These are phyloP conservation scores for Tetratostichococcus sp. DNA, from an alignment of 139 green algal species.

Conservation along the genomic window DNA sequence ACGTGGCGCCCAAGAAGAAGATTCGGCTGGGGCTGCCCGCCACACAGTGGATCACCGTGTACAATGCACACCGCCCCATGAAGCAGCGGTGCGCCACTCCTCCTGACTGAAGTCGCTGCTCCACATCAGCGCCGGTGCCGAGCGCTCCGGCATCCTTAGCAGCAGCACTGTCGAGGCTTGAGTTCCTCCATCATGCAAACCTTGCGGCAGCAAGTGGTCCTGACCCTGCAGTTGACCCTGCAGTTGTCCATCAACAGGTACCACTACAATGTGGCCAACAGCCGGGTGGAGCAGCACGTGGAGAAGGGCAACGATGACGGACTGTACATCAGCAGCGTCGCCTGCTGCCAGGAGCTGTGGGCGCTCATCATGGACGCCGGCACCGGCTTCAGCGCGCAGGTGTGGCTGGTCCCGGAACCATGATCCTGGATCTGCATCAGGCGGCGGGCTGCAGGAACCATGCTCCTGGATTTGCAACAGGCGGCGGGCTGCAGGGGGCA, in stretches of 20 bases:
- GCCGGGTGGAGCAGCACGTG: conserved; percentile 89
- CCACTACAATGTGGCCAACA: conserved; percentile 99
- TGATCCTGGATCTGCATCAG: too few relatives aligned
- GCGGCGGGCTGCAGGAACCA: too few relatives aligned
- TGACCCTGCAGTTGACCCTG: too few relatives aligned
- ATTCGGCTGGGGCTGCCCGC: conserved; percentile 91
- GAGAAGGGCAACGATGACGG: conserved; percentile 98
- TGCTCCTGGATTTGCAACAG: too few relatives aligned
- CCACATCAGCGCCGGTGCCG: background rate
- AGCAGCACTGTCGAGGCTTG: too few relatives aligned
- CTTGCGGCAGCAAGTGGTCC: too few relatives aligned
- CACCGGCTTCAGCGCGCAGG: conserved; percentile 87
- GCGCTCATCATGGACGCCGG: conserved; percentile 96
- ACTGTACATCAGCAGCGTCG: conserved; percentile 92
- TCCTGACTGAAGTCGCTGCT: too few relatives aligned
- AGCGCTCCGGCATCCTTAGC: too few relatives aligned
- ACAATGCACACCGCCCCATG: conserved; percentile 97
- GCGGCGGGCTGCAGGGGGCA: too few relatives aligned
- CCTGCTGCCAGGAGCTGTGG: conserved; percentile 96
- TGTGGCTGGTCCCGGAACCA: conserved; percentile 8
- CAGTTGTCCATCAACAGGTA: conserved; percentile 63
- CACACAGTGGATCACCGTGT: conserved; percentile 99
- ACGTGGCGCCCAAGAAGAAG: conserved; percentile 89
- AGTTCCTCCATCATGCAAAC: too few relatives aligned
- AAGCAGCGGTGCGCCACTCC: conserved; percentile 95